These are phyloP conservation scores for Durotheca rogersii DNA, from an alignment of 495 filamentous ascomycete species.

Conservation along the genomic window DNA sequence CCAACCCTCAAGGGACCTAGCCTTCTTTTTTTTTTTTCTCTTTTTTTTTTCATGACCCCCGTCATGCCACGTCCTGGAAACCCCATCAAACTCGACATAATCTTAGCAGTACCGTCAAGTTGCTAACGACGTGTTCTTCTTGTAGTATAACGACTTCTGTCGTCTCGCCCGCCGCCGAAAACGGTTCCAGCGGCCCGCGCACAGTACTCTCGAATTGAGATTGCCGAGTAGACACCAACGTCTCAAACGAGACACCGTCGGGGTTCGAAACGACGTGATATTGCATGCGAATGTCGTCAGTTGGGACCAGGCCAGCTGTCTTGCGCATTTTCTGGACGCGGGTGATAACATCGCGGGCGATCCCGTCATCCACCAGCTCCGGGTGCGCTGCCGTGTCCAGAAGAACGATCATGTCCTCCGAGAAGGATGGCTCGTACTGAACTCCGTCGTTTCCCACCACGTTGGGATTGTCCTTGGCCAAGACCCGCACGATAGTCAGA, in stretches of 20 bases:
- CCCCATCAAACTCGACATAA: slow-evolving; percentile 25
- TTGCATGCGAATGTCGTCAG: slow-evolving; percentile 50
- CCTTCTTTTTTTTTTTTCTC: background rate
- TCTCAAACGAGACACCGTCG: slow-evolving; percentile 22
- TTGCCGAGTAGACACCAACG: slow-evolving; percentile 23
- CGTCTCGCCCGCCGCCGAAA: slow-evolving; percentile 1
- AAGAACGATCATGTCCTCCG: slow-evolving; percentile 47
- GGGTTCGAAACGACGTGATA: slow-evolving; percentile 41
- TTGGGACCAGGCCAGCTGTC: slow-evolving; percentile 46
- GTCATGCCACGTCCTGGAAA: too few species aligned
- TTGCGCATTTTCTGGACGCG: slow-evolving; percentile 49
- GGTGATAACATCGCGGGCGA: slow-evolving; percentile 49
- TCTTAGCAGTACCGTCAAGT: slow-evolving; percentile 20
- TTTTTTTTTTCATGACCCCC: too few species aligned
- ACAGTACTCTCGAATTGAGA: slow-evolving; percentile 28
- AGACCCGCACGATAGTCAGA: slow-evolving; percentile 46
- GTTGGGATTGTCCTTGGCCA: slow-evolving; percentile 23
- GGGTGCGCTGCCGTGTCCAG: slow-evolving; percentile 45
- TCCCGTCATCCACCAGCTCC: slow-evolving; percentile 45
- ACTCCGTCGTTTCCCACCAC: slow-evolving; percentile 20
- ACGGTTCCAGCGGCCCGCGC: slow-evolving; percentile 25
- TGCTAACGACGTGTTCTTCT: slow-evolving; percentile 27
- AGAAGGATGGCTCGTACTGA: slow-evolving; percentile 24
- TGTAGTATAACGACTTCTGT: slow-evolving; percentile 20
- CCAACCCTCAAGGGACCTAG: background rate